Evolutionary conservation across 1,284 basidiomycete species (phyloP), one percentile per base, ranked within the genome.

Genomic region (Ceratobasidium sp.): DNA sequence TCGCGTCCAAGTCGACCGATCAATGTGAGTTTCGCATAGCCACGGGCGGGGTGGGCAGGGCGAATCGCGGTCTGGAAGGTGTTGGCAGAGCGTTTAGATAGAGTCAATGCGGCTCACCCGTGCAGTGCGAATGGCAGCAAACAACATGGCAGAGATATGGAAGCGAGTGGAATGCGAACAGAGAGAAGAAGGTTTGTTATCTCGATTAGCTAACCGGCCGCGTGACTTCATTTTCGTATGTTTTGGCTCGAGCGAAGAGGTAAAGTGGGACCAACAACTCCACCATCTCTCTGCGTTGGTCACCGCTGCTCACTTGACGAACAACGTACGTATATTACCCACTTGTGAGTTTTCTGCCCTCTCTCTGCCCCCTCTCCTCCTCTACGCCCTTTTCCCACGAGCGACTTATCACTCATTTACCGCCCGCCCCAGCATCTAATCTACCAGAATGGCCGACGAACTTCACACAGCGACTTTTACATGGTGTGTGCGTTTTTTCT

Each of bases 1-100:
- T 91, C 89, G 78, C 79, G 88, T 30, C 86, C 87, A 57, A 95
- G 81, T 64, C 87, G 87, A 49, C 93, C 93, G 78, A 95, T 83
- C 74, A 95, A 88, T 30, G 85, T 85, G 73, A 95, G 85, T 81
- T 90, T 93, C 23, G 93, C 86, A 59, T 95, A 57, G n/a, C 52
- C 50, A 13, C 66, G 66, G 21, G 50, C 18, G 14, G 63, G 21
- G 28, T 30, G 21, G 26, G 52, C 43, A 43, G 23, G 47, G 28
- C 66, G 66, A 5, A 41, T 1, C 23, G 50, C 26, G 14, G 46
- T 9, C 66, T 69, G 38, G 52, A 26, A 16, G 14, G 46, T 69
- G 38, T 57, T 41, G 47, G 35, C 47, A 46, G 8, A n/a, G 8
- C 11, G 66, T 50, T 26, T 57, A 52, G 50, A 46, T 1, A 30